These are phyloP conservation scores for Liquidambar formosana DNA, from an alignment of 164 flowering plant genomes.

Conservation along the genomic window DNA sequence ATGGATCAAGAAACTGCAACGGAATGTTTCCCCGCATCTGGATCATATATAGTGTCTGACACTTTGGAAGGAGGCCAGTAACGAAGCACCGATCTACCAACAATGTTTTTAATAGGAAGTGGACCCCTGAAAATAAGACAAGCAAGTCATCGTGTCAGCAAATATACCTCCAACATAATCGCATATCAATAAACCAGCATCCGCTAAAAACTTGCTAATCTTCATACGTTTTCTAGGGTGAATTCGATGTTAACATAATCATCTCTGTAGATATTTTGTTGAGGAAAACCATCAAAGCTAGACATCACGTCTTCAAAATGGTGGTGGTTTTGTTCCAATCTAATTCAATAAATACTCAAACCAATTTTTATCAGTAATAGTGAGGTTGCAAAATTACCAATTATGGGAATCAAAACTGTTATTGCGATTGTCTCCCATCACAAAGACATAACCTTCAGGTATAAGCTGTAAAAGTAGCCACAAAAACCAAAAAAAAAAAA, in stretches of 20 bases:
- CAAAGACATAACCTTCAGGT: conserved; percentile 93
- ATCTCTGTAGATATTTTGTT: not conserved
- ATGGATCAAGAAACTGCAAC: conserved; percentile 50
- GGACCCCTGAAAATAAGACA: conserved; percentile 82
- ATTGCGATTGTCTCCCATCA: conserved; percentile 96
- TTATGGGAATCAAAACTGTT: conserved; percentile 92
- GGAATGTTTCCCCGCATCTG: conserved; percentile 20
- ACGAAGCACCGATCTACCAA: conserved; percentile 85
- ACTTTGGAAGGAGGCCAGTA: conserved; percentile 92
- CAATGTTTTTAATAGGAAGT: conserved; percentile 76
- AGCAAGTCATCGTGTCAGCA: conserved; percentile 5
- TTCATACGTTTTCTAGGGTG: not conserved
- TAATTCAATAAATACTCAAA: not conserved
- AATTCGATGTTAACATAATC: conserved; percentile 6
- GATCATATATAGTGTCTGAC: conserved; percentile 47
- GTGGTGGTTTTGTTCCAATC: conserved; percentile 3
- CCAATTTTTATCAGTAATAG: not conserved
- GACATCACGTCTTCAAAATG: not conserved
- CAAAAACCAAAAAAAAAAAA: conserved; percentile 8
- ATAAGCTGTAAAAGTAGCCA: conserved; percentile 60
- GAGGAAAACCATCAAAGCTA: not conserved
- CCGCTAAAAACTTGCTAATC: not conserved
- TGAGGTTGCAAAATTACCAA: conserved; percentile 51
- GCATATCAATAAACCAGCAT: not conserved
- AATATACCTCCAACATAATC: not conserved